phyloP scores from a whole-genome alignment of 345 rosid genomes.

The Arabidopsis suecica region DNA sequence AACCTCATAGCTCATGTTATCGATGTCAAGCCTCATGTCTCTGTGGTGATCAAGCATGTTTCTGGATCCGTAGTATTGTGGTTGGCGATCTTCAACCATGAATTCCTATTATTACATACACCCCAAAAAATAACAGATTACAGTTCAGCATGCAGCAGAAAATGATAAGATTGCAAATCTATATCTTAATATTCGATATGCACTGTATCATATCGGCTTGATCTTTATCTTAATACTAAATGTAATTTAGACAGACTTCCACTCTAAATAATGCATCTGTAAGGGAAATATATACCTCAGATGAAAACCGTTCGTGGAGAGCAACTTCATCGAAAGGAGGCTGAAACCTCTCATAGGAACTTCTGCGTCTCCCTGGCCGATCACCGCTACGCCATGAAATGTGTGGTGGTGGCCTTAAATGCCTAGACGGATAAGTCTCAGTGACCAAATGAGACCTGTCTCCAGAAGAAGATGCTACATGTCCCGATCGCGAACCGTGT shows the following conservation, averaged over 20 bases:
- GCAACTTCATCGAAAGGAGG: constrained; percentile 58
- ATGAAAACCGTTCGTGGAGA: constrained; percentile 58
- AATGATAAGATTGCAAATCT: neutral
- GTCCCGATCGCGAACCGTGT: constrained; percentile 55
- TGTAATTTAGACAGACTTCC: neutral
- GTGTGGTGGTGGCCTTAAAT: constrained; percentile 58
- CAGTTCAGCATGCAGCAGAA: constrained; percentile 15
- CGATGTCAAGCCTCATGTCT: constrained; percentile 89
- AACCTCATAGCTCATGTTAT: constrained; percentile 91
- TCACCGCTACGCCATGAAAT: constrained; percentile 66
- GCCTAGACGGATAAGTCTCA: constrained; percentile 72
- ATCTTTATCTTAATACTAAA: neutral
- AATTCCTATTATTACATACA: constrained; percentile 54
- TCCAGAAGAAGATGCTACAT: constrained; percentile 56
- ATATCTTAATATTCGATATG: neutral
- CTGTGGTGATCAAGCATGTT: constrained; percentile 67
- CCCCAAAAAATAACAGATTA: constrained; percentile 18
- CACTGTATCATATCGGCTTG: neutral
- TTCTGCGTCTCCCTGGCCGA: constrained; percentile 70
- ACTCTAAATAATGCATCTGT: neutral
- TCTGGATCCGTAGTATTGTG: constrained; percentile 61
- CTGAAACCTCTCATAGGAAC: constrained; percentile 64
- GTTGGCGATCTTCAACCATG: constrained; percentile 59
- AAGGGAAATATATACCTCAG: constrained; percentile 57
- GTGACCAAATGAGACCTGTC: constrained; percentile 58